Base-by-base conservation (phyloP, 1,284 basidiomycete species). In the Marasmius oreades region DNA sequence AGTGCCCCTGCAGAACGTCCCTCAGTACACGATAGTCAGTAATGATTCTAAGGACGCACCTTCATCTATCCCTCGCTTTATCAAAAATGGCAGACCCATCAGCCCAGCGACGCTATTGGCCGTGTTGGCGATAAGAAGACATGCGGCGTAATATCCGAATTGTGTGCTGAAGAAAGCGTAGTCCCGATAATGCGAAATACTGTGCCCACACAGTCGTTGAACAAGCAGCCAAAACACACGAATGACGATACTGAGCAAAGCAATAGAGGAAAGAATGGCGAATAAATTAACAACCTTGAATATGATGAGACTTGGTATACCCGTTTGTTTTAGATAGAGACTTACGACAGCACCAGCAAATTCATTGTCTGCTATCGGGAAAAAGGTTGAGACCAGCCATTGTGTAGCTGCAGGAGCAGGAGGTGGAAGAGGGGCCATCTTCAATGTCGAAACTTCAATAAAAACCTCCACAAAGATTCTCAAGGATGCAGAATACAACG, bases 91-190 rank as follows among this genome's bases (percentile, higher is more conserved):
- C 22, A 80, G 47, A 33, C 73, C 77, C 54, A 88, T 73, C 14
- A 85, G 66, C 42, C 82, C 84, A 54, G 82, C 74, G 18, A 76
- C 57, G 51, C 77, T 75, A 57, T 72, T 81, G 63, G 85, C 69
- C 56, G 82, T 67, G 64, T 86, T 85, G 57, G 79, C 76, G 23
- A 84, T 59, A 55, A 90, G 73, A 53, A 90, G 73, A 63, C 82
- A 87, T 45, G 74, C 76, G 14, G 80, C 78, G 66, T 88, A 89
- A 52, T 79, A 77, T 11, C 88, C 88, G 11, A 89, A 76, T 59
- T 86, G 86, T 5, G 86, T 87, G 59, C 78, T 77, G 67, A 90
- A 87, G 68, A 90, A 88, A 54, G 82, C 69, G 42, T 77, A 79
- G 66, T 83, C 81, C 48, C 72, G 70, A 47, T 62, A 73, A 59